Percentiles rank a stretch among this genome's conserved stretches.
These are phyloP conservation scores for Breviolum minutum DNA, from an alignment of 73 alveolate genomes.

Conservation along the genomic window DNA sequence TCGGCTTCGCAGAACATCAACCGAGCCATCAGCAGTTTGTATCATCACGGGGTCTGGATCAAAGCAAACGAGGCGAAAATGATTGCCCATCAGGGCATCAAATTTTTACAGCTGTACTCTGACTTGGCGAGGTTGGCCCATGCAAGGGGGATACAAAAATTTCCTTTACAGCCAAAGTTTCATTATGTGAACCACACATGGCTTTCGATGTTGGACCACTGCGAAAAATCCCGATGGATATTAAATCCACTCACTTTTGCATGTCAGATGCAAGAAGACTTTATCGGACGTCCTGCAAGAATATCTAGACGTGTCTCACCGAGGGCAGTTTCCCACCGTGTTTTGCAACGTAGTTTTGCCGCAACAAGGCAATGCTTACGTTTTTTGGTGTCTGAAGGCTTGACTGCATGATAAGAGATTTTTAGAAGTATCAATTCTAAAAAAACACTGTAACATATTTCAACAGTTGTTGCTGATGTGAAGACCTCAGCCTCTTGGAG, in stretches of 20 bases:
- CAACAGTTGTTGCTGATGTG: background rate
- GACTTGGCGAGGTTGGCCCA: background rate
- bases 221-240: background rate
- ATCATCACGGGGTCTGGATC: conserved; percentile 4
- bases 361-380: background rate
- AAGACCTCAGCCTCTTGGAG: background rate
- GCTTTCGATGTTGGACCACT: background rate
- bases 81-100: background rate
- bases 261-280: conserved; percentile 35
- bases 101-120: background rate
- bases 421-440: no score
- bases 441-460: background rate
- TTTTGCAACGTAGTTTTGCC: background rate
- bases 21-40: background rate
- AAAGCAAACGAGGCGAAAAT: background rate
- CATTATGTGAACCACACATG: background rate
- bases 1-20: background rate
- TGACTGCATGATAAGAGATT: background rate
- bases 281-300: conserved; percentile 8
- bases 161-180: background rate
- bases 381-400: background rate
- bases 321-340: background rate
- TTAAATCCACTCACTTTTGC: background rate
- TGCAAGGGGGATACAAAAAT: background rate
- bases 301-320: background rate